Evolutionary conservation across 148 eudicot species (phyloP).

Genomic region (Rhododendron molle): DNA sequence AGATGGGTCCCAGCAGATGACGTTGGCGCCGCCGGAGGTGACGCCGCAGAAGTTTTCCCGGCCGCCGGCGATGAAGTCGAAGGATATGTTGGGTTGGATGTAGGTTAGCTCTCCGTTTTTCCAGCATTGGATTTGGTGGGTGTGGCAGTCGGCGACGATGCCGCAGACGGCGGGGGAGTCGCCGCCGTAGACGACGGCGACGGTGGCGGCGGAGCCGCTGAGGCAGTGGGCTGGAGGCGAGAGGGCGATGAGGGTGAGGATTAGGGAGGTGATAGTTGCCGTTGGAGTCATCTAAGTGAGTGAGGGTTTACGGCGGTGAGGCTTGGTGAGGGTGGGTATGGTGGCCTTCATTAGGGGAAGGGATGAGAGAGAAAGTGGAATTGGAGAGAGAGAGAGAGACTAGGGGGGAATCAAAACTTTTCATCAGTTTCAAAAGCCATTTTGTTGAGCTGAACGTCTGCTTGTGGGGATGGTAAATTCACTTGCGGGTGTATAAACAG

Average conservation of each 20-base stretch:
- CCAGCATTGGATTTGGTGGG: conserved; percentile 53
- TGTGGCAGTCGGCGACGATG: conserved; percentile 40
- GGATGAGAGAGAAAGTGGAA: neutral
- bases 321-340: neutral
- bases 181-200: conserved; percentile 37
- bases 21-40: conserved; percentile 53
- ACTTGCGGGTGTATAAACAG: neutral
- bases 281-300: conserved; percentile 34
- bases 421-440: neutral
- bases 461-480: neutral
- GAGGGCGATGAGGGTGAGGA: conserved; percentile 15
- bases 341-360: conserved; percentile 17
- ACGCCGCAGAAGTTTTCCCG: conserved; percentile 60
- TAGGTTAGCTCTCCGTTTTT: conserved; percentile 1
- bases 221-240: conserved; percentile 24
- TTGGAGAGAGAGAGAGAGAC: neutral
- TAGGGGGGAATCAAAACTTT: neutral
- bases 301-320: neutral
- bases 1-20: conserved; percentile 64
- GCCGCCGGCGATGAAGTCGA: conserved; percentile 66
- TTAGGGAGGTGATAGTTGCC: conserved; percentile 2
- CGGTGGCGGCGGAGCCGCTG: conserved; percentile 47
- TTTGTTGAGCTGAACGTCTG: neutral
- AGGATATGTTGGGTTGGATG: conserved; percentile 47
- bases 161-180: conserved; percentile 56